Conservation (phyloP, 1,284 basidiomycete genomes). For the Ceratobasidium theobromae region DNA sequence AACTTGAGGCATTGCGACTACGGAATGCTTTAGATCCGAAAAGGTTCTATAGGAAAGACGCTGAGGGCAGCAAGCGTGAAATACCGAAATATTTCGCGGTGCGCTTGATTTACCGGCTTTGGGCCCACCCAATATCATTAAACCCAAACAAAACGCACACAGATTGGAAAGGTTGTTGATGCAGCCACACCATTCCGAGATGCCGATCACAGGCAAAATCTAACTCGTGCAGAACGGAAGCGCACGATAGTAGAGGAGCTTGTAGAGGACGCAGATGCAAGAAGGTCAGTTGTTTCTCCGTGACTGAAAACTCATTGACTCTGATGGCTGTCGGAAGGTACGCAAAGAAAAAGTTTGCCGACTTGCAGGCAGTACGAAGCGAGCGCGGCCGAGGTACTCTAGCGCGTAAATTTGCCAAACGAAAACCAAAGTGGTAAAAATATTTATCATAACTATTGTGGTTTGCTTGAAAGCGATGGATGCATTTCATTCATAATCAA, state of each 20-base stretch:
- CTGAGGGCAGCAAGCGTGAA: constrained; percentile 80
- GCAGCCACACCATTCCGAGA: constrained; percentile 75
- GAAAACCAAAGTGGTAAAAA: constrained; percentile 68
- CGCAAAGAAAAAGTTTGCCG: constrained; percentile 91
- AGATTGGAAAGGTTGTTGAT: constrained; percentile 88
- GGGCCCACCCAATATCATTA: too few relatives aligned
- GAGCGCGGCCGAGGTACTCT: constrained; percentile 75
- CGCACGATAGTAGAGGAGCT: constrained; percentile 86
- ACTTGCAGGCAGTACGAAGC: constrained; percentile 72
- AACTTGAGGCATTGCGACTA: constrained; percentile 90
- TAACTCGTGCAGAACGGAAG: constrained; percentile 68
- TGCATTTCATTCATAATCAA: too few relatives aligned
- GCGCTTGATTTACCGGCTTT: constrained; percentile 46
- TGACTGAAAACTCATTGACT: neutral
- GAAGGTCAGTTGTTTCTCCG: constrained; percentile 44
- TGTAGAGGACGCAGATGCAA: constrained; percentile 82
- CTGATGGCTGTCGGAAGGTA: constrained; percentile 47
- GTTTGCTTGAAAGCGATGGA: neutral
- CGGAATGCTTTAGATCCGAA: constrained; percentile 95
- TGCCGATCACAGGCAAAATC: constrained; percentile 54
- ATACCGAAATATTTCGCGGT: constrained; percentile 90
- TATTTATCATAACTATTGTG: too few relatives aligned
- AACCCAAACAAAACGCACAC: too few relatives aligned
- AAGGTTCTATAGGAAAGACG: constrained; percentile 86
- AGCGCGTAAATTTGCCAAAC: constrained; percentile 61